These are phyloP conservation scores for Pulveroboletus frians DNA, from an alignment of 768 basidiomycete genomes.

Conservation along the genomic window DNA sequence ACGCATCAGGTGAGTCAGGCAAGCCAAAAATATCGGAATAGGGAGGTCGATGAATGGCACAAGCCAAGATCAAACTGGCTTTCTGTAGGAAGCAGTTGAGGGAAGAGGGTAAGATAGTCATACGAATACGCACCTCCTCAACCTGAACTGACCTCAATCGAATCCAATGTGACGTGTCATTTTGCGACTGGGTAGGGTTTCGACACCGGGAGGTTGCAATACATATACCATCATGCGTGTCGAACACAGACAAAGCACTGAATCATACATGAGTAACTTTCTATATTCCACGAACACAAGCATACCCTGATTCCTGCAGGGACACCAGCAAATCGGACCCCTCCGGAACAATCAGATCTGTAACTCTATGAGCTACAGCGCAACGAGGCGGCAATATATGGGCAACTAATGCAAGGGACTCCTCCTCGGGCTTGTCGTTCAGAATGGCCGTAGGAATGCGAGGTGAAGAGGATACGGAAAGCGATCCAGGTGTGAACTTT, in stretches of 20 bases:
- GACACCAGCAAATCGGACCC: constrained; percentile 42
- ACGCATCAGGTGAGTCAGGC: constrained; percentile 12
- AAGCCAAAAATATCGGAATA: constrained; percentile 22
- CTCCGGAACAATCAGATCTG: constrained; percentile 44
- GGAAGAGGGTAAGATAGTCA: background rate
- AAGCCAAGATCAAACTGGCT: constrained; percentile 37
- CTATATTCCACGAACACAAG: background rate
- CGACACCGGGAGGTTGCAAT: constrained; percentile 19
- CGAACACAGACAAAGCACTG: constrained; percentile 53
- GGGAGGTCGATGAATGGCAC: constrained; percentile 33
- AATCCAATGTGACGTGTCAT: constrained; percentile 18
- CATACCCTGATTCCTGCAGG: constrained; percentile 64
- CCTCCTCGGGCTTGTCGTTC: constrained; percentile 15
- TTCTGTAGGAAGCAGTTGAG: constrained; percentile 12
- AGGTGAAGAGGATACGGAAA: constrained; percentile 37
- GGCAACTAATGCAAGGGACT: constrained; percentile 18
- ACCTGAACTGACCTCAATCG: constrained; percentile 19
- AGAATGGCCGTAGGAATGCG: background rate
- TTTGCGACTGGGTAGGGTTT: constrained; percentile 1
- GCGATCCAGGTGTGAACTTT: constrained; percentile 31
- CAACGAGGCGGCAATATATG: constrained; percentile 45
- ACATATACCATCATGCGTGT: constrained; percentile 47
- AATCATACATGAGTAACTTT: constrained; percentile 4
- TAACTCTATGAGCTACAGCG: constrained; percentile 37
- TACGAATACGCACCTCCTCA: constrained; percentile 13